Evolutionary conservation across 1,284 basidiomycete species (phyloP).

Genomic region (Phellinidium pouzarii): DNA sequence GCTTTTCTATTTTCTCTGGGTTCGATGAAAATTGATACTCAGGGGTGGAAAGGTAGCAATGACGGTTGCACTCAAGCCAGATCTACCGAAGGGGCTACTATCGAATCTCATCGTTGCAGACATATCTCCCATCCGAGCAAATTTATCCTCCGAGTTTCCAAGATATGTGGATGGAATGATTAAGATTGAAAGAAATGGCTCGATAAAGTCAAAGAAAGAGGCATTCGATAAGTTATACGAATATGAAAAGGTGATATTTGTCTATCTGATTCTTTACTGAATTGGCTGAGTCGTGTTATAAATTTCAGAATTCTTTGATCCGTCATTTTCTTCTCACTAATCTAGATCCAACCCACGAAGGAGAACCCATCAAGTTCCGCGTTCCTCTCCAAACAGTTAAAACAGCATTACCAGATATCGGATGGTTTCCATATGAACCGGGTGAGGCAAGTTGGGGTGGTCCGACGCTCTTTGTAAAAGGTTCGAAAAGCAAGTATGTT

Average conservation of each 20-base stretch:
- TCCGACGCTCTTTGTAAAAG: constrained; percentile 71
- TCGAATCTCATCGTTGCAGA: constrained; percentile 72
- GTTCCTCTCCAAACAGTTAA: constrained; percentile 67
- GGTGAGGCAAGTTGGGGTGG: constrained; percentile 56
- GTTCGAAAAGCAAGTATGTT: constrained; percentile 63
- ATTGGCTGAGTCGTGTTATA: constrained; percentile 12
- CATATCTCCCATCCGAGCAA: constrained; percentile 65
- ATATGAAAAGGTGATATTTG: constrained; percentile 46
- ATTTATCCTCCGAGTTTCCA: constrained; percentile 58
- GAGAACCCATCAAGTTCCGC: constrained; percentile 49
- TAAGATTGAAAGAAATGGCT: constrained; percentile 46
- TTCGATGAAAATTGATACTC: background rate
- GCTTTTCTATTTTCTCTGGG: constrained; percentile 1
- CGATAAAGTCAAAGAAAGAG: constrained; percentile 52
- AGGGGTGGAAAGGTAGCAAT: constrained; percentile 89
- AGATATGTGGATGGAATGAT: constrained; percentile 68
- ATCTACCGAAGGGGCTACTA: constrained; percentile 42
- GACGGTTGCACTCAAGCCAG: constrained; percentile 61
- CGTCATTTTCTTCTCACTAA: constrained; percentile 84
- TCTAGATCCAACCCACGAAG: constrained; percentile 37
- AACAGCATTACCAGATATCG: constrained; percentile 57
- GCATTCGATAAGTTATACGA: constrained; percentile 58
- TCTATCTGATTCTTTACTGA: background rate
- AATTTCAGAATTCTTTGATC: constrained; percentile 52
- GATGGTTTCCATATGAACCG: constrained; percentile 65